phyloP scores from a whole-genome alignment of 2,329 filamentous ascomycete genomes.

The Cercospora berteroae region DNA sequence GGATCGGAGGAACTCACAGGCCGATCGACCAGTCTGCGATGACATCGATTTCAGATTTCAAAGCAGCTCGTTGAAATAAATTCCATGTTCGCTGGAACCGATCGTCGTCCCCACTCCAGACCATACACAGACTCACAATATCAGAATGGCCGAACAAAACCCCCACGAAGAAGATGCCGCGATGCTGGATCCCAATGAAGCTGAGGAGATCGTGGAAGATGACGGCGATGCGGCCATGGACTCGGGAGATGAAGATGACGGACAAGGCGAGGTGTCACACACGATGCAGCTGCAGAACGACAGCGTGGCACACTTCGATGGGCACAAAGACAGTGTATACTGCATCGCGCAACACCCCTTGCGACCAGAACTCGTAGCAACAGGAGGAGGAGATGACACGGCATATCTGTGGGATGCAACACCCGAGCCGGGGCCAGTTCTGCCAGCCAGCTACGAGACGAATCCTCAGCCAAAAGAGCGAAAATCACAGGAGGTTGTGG shows the following conservation, averaged over 20 bases:
- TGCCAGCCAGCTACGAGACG: constrained; percentile 73
- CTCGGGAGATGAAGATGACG: constrained; percentile 61
- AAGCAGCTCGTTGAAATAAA: constrained; percentile 1
- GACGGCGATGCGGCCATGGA: constrained; percentile 79
- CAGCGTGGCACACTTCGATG: constrained; percentile 87
- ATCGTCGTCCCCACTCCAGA: no score
- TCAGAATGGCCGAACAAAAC: constrained; percentile 16
- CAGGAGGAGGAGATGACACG: constrained; percentile 81
- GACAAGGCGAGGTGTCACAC: constrained; percentile 44
- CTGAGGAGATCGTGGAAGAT: constrained; percentile 65
- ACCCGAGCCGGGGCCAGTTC: constrained; percentile 59
- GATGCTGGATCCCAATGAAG: constrained; percentile 74
- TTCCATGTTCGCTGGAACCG: neutral
- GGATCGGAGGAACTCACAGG: neutral
- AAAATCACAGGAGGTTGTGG: constrained; percentile 63
- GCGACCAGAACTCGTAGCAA: constrained; percentile 74
- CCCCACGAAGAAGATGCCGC: constrained; percentile 57
- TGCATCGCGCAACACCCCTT: constrained; percentile 89
- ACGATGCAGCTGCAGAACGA: constrained; percentile 87
- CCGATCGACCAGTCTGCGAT: neutral
- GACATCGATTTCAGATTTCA: constrained; percentile 5
- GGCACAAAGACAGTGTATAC: constrained; percentile 88
- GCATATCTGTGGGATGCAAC: constrained; percentile 83
- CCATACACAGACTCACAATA: no score
- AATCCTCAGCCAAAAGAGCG: constrained; percentile 59